Percentiles rank a stretch among this genome's conserved stretches.
Conservation (phyloP, 371 early-diverging fungal genomes). For the Mortierella sp. region DNA sequence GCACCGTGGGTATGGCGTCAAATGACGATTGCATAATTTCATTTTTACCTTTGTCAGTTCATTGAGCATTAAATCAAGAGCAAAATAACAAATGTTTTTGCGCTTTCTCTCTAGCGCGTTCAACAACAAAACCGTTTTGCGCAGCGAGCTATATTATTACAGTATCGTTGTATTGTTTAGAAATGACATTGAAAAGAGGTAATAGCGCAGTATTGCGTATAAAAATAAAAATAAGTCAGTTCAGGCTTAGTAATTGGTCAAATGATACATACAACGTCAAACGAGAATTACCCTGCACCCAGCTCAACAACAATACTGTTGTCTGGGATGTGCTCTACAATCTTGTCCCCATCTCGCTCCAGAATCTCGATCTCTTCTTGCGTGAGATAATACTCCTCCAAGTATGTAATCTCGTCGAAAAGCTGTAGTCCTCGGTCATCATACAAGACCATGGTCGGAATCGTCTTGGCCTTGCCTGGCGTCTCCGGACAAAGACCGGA, state of each 20-base stretch:
- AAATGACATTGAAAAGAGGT: not conserved
- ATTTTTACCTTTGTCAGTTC: constrained; percentile 71
- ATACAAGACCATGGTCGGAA: constrained; percentile 86
- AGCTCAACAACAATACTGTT: constrained; percentile 84
- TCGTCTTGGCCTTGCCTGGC: constrained; percentile 59
- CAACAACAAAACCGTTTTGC: constrained; percentile 87
- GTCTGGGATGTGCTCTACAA: constrained; percentile 74
- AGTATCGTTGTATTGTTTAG: not conserved
- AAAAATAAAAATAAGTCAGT: not conserved
- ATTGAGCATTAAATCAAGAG: constrained; percentile 89
- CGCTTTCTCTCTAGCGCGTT: constrained; percentile 76
- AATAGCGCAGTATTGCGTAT: not conserved
- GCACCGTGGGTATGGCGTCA: constrained; percentile 39
- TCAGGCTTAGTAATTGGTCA: not conserved
- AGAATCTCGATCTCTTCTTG: constrained; percentile 86
- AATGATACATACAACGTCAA: not conserved
- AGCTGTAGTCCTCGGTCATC: constrained; percentile 86
- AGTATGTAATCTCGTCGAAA: constrained; percentile 90
- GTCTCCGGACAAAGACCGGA: constrained; percentile 57
- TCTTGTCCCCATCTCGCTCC: constrained; percentile 66
- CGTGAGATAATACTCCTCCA: constrained; percentile 90
- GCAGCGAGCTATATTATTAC: constrained; percentile 71
- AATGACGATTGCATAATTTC: constrained; percentile 45
- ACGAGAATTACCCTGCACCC: constrained; percentile 81
- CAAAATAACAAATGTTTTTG: constrained; percentile 83